phyloP scores from a whole-genome alignment of 768 basidiomycete species.

The Suillus fuscotomentosus region DNA sequence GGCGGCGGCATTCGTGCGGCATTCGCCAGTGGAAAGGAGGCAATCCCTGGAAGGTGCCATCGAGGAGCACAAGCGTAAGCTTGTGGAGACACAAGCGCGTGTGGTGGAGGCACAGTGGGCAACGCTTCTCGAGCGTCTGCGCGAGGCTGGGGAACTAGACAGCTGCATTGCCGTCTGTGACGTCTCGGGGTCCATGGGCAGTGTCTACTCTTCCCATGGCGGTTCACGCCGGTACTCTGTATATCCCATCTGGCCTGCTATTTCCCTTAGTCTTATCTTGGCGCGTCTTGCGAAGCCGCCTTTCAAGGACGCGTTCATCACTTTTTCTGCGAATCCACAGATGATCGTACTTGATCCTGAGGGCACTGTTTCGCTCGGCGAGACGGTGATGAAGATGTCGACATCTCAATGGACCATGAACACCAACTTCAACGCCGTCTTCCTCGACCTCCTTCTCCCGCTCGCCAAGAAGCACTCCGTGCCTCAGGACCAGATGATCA shows the following conservation, averaged over 20 bases:
- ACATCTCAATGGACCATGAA: slow-evolving; percentile 48
- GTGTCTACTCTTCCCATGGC: slow-evolving; percentile 1
- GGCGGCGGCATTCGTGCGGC: slow-evolving; percentile 17
- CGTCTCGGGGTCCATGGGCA: slow-evolving; percentile 74
- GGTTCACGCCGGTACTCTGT: slow-evolving; percentile 12
- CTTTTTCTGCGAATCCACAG: slow-evolving; percentile 55
- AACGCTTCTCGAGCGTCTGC: slow-evolving; percentile 50
- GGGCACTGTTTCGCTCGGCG: slow-evolving; percentile 28
- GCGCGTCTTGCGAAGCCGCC: slow-evolving; percentile 62
- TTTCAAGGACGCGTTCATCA: slow-evolving; percentile 66
- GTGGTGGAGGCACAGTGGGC: slow-evolving; percentile 70
- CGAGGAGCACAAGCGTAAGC: slow-evolving; percentile 25
- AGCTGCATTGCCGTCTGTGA: slow-evolving; percentile 70
- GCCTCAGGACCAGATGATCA: slow-evolving; percentile 70
- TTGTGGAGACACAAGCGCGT: slow-evolving; percentile 35
- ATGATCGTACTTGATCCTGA: slow-evolving; percentile 49
- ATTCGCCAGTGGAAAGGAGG: neutral
- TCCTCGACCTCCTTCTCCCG: slow-evolving; percentile 60
- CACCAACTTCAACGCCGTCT: slow-evolving; percentile 62
- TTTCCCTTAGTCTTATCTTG: slow-evolving; percentile 66
- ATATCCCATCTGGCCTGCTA: slow-evolving; percentile 55
- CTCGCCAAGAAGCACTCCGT: slow-evolving; percentile 56
- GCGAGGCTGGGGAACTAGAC: slow-evolving; percentile 54
- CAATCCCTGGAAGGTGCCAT: slow-evolving; percentile 10
- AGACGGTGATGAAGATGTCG: slow-evolving; percentile 38